phyloP scores from a whole-genome alignment of 345 rosid species.

The Hypericum androsaemum region DNA sequence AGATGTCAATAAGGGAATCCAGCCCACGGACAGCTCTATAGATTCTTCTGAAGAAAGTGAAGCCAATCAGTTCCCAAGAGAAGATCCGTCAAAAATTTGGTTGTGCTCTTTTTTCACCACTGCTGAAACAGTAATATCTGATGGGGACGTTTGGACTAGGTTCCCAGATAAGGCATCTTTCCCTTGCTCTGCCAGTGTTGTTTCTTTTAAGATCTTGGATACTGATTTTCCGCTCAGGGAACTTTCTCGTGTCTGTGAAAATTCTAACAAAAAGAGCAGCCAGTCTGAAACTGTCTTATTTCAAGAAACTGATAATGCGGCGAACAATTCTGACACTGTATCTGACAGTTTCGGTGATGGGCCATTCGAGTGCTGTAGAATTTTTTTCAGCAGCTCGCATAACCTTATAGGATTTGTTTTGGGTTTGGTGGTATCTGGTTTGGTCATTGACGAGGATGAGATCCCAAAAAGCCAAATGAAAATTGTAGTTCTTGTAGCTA shows the following conservation, averaged over 20 bases:
- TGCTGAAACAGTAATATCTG: constrained; percentile 47
- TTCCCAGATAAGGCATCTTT: constrained; percentile 58
- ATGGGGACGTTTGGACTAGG: constrained; percentile 51
- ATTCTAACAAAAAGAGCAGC: constrained; percentile 17
- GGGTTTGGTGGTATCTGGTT: constrained; percentile 28
- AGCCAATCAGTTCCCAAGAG: constrained; percentile 22
- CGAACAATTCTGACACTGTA: constrained; percentile 21
- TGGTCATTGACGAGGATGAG: constrained; percentile 25
- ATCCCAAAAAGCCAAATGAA: constrained; percentile 25
- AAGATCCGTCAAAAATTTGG: constrained; percentile 57
- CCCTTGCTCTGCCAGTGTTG: constrained; percentile 69
- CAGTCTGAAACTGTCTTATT: constrained; percentile 17
- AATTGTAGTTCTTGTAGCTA: constrained; percentile 47
- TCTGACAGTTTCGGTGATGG: constrained; percentile 21
- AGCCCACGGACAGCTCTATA: constrained; percentile 14
- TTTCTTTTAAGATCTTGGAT: constrained; percentile 66
- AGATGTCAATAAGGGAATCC: constrained; percentile 15
- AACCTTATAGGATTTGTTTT: constrained; percentile 69
- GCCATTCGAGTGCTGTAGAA: constrained; percentile 54
- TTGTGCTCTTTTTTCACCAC: constrained; percentile 55
- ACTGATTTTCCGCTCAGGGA: constrained; percentile 31
- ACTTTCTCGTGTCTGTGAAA: constrained; percentile 24
- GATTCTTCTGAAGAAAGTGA: constrained; percentile 14
- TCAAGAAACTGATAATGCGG: constrained; percentile 21
- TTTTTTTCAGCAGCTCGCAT: constrained; percentile 70